Evolutionary conservation across 495 filamentous ascomycete species (phyloP), one percentile per base, ranked within the genome.

Genomic region (Aspergillus cristatus): DNA sequence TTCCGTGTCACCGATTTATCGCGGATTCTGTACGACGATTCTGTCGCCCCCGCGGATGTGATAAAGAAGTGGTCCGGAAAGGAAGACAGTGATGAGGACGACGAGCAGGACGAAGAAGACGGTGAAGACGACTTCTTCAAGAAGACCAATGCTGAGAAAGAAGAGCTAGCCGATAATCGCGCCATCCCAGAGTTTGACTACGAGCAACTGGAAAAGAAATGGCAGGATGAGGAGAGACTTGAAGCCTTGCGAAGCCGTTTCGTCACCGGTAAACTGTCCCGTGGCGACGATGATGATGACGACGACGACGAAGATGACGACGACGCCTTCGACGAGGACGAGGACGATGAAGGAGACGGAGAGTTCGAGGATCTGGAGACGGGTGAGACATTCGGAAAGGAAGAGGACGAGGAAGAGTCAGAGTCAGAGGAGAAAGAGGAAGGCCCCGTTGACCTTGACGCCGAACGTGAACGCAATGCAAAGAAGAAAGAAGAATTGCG

Each of bases 401-500:
- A 59, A 7, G 54, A 63, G 32, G 61, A 54, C 17, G 59, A 62
- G 3, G 50, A 55, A 4, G 54, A 52, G 1, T 46, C 41, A 6
- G 54, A 55, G 16, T 46, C 24, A 22, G 51, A 51, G 20, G 47
- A 55, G 22, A 51, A 51, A 25, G 48, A 55, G 25, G 53, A 63
- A 24, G 46, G 57, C 41, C 53, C 64, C 10, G 47, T 60, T 7
- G 74, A 74, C 22, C 51, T 93, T 17, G 84, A 86, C 54, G 83
- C 79, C 2, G 91, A 98, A 60, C 82, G 91, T 40, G 86, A 87
- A 50, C 82, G 75, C 50, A 98, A 97, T 50, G 91, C 91, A 0
- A 76, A 81, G 37, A 75, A 79, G 48, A 98, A 97, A 58, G 91
- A 95, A 62, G 93, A 97, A 54, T 70, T 98, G 26, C 88, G 86